These are phyloP conservation scores for Marsdenia floribunda DNA, from an alignment of 257 asterid species.

Conservation along the genomic window DNA sequence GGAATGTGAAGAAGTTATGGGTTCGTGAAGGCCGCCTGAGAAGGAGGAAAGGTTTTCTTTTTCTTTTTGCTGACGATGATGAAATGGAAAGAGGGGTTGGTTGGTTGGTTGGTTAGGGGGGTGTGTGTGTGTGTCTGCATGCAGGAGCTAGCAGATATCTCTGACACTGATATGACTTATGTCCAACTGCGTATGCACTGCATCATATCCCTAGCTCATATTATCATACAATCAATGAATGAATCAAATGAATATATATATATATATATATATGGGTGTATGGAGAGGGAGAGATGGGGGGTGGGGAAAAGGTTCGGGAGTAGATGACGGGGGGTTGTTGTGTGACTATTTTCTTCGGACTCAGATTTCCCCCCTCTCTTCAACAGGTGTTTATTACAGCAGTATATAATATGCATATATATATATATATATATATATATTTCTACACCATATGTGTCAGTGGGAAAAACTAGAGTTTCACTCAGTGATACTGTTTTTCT, in stretches of 20 bases:
- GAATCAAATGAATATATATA: too few relatives aligned
- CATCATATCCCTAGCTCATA: not conserved
- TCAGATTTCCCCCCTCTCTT: not conserved
- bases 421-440: not conserved
- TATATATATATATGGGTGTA: conserved; percentile 14
- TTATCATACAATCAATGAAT: conserved; percentile 11
- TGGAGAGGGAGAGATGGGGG: not conserved
- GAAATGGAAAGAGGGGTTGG: conserved; percentile 11
- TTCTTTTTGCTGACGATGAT: not conserved
- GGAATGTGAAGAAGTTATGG: conserved; percentile 63
- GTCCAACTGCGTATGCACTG: conserved; percentile 27
- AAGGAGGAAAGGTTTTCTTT: not conserved
- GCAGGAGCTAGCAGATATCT: conserved; percentile 25
- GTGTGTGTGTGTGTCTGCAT: conserved; percentile 21
- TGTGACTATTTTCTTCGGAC: conserved; percentile 3
- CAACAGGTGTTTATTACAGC: not conserved
- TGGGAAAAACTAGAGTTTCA: not conserved
- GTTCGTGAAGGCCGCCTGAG: conserved; percentile 33
- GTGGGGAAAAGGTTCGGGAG: not conserved
- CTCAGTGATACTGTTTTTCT: too few relatives aligned
- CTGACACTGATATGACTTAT: conserved; percentile 54
- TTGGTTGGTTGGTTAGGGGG: conserved; percentile 11
- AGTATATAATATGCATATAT: too few relatives aligned
- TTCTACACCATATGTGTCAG: not conserved
- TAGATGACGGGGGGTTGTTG: not conserved